Percentiles rank a stretch among this genome's conserved stretches.
Evolutionary conservation across 768 basidiomycete species (phyloP).

Genomic region (Lactarius tabidus): DNA sequence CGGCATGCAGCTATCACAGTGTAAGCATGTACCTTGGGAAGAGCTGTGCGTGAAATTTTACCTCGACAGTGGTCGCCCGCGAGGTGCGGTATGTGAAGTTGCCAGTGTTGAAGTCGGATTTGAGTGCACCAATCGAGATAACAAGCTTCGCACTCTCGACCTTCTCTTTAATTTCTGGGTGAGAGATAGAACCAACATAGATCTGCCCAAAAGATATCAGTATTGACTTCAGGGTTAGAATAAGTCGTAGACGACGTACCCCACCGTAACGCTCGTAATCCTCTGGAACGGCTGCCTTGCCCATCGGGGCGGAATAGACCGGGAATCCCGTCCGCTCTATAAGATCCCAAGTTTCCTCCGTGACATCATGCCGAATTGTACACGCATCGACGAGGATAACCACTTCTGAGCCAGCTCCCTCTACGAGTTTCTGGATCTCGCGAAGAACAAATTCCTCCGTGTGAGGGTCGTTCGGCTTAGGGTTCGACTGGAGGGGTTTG

Average conservation of each 20-base stretch:
- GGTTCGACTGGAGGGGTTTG: slow-evolving; percentile 49
- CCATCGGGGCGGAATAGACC: slow-evolving; percentile 76
- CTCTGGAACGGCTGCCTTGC: slow-evolving; percentile 74
- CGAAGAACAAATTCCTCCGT: slow-evolving; percentile 68
- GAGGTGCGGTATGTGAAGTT: slow-evolving; percentile 78
- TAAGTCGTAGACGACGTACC: slow-evolving; percentile 40
- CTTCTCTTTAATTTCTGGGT: slow-evolving; percentile 60
- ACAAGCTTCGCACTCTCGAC: slow-evolving; percentile 75
- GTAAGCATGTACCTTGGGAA: neutral
- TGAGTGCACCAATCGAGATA: slow-evolving; percentile 65
- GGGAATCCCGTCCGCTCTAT: slow-evolving; percentile 62
- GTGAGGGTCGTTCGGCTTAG: slow-evolving; percentile 50
- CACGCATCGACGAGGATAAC: slow-evolving; percentile 82
- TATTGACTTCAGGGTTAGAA: neutral
- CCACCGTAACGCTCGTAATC: slow-evolving; percentile 72
- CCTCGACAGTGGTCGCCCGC: slow-evolving; percentile 57
- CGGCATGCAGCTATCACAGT: slow-evolving; percentile 64
- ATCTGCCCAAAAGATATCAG: slow-evolving; percentile 42
- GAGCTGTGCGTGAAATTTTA: slow-evolving; percentile 28
- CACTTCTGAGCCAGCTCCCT: slow-evolving; percentile 57
- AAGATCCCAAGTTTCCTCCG: slow-evolving; percentile 59
- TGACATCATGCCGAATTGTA: slow-evolving; percentile 64
- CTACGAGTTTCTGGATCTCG: slow-evolving; percentile 62
- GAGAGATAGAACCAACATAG: slow-evolving; percentile 68
- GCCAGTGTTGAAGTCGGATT: slow-evolving; percentile 85